These are phyloP conservation scores for Globisporangium paroecandrum DNA, from an alignment of 352 stramenopile genomes.

Conservation along the genomic window DNA sequence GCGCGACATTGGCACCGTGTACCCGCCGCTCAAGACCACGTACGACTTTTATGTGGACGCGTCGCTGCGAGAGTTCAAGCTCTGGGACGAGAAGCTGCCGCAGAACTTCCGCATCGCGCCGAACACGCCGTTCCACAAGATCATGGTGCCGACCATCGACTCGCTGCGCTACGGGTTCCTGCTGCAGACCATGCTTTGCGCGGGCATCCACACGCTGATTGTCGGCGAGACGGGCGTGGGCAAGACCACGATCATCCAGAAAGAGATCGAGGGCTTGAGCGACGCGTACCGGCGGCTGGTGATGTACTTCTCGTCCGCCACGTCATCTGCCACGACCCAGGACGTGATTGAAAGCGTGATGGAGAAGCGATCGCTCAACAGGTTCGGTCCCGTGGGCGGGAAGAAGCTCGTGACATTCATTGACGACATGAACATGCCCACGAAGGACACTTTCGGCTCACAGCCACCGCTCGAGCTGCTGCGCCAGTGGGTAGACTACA, in stretches of 20 bases:
- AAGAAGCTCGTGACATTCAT: slow-evolving; percentile 92
- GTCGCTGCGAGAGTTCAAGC: slow-evolving; percentile 68
- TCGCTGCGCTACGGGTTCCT: slow-evolving; percentile 80
- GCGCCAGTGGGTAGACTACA: slow-evolving; percentile 91
- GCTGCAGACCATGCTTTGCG: slow-evolving; percentile 70
- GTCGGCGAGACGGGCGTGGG: slow-evolving; percentile 88
- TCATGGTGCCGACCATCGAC: slow-evolving; percentile 86
- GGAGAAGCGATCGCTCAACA: slow-evolving; percentile 88
- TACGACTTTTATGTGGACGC: slow-evolving; percentile 93
- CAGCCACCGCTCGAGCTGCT: slow-evolving; percentile 90
- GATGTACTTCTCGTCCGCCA: slow-evolving; percentile 91
- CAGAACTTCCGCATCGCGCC: slow-evolving; percentile 69
- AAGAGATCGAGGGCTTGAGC: slow-evolving; percentile 75
- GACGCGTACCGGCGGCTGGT: slow-evolving; percentile 74
- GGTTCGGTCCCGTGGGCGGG: slow-evolving; percentile 80
- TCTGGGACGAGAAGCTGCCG: slow-evolving; percentile 82
- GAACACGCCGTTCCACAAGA: slow-evolving; percentile 80
- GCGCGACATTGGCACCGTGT: slow-evolving; percentile 90
- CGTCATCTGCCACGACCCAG: slow-evolving; percentile 81
- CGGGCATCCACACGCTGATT: slow-evolving; percentile 81
- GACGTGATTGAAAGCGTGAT: slow-evolving; percentile 90
- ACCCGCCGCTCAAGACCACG: slow-evolving; percentile 87
- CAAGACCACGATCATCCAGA: slow-evolving; percentile 85
- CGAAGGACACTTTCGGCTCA: slow-evolving; percentile 88
- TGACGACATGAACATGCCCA: slow-evolving; percentile 92